Evolutionary conservation across 345 rosid genomes (phyloP), one percentile per base, ranked within the genome.

Genomic region (Adansonia digitata): DNA sequence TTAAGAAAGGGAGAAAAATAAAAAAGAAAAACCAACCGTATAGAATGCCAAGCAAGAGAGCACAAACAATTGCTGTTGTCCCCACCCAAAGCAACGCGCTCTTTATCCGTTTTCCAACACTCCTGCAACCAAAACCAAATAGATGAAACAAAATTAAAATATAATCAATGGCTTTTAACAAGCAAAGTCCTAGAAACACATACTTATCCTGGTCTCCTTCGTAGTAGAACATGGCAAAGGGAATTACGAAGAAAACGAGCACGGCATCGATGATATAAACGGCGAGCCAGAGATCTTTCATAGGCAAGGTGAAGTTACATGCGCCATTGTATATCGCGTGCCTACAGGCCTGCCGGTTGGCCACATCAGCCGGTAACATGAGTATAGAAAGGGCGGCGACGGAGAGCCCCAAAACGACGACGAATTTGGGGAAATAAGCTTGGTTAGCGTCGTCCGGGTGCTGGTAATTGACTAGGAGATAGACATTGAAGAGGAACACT

Each of bases 151-250:
- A 29, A 24, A 45, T 1, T 12, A 6, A 20, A 43, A 43, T 34
- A 29, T 45, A 29, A 71, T 2, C 43, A 59, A 3, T 17, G 63
- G 3, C 9, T 46, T 20, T 20, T 2, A 13, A 31, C 49, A 49
- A 64, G 22, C 6, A 66, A 79, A 76, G 63, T 64, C 61, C 80
- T 82, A 15, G 48, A 72, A 66, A 71, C 40, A 86, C 94, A 51
- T 49, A 94, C 98, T 91, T 94, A 85, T 94, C 98, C 90, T 91
- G 98, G 85, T 94, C 98, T 71, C 97, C 98, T 84, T 94, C 98
- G 74, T 94, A 94, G 90, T 83, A 94, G 79, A 94, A 94, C 97
- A 94, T 94, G 31, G 97, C 94, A 52, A 94, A 94, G n/a, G 99
- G 99, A 63, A 95, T 95, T 5, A 93, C 66, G 74, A 95, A 95